Conservation (phyloP, 116 monocot species). For the Trichopus zeylanicus region DNA sequence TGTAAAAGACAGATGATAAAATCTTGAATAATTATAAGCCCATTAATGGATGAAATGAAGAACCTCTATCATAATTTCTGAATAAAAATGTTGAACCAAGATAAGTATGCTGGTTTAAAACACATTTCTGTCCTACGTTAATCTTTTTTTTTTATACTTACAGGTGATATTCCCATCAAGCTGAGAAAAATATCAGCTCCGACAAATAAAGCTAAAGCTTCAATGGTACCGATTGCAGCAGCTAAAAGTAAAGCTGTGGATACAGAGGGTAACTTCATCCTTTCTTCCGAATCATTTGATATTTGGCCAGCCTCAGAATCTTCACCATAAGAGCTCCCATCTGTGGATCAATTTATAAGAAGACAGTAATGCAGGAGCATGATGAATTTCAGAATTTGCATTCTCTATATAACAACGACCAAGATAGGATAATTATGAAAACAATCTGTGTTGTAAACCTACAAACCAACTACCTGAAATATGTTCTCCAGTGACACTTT, state of each 20-base stretch:
- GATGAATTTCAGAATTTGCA: too few species aligned
- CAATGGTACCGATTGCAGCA: slow-evolving; percentile 66
- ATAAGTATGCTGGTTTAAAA: too few species aligned
- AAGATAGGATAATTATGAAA: not conserved
- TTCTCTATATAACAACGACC: not conserved
- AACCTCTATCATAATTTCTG: too few species aligned
- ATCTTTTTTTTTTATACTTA: slow-evolving; percentile 20
- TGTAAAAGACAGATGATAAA: not conserved
- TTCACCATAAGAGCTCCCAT: too few species aligned
- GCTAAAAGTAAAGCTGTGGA: slow-evolving; percentile 83
- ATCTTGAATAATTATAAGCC: not conserved
- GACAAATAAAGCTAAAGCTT: slow-evolving; percentile 45
- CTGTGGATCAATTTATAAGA: not conserved
- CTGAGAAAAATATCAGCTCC: slow-evolving; percentile 68
- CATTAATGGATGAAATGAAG: too few species aligned
- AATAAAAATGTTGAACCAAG: too few species aligned
- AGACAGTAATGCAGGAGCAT: not conserved
- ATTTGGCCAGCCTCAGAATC: slow-evolving; percentile 11
- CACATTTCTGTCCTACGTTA: too few species aligned
- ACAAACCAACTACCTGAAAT: not conserved
- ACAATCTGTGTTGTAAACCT: not conserved
- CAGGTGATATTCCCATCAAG: slow-evolving; percentile 77
- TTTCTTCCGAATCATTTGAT: slow-evolving; percentile 17
- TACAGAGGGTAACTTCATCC: slow-evolving; percentile 71
- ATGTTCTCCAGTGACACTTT: not conserved